Percentiles rank a stretch among this genome's conserved stretches.
phyloP scores from a whole-genome alignment of 2,329 filamentous ascomycete species.

The Cladophialophora psammophila region DNA sequence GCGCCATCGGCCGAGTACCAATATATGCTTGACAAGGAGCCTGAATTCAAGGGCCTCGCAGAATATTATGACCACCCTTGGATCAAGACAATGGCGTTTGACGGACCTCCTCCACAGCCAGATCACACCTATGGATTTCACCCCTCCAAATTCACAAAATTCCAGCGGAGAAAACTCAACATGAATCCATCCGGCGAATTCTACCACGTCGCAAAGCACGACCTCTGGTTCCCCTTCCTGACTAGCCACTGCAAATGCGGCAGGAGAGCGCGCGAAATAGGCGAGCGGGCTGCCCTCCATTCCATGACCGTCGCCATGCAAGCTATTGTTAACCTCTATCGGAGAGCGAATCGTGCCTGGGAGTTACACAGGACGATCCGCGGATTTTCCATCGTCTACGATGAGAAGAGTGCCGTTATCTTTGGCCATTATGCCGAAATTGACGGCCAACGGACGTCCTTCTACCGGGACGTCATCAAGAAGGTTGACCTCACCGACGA shows the following conservation, averaged over 20 bases:
- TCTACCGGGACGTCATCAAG: neutral
- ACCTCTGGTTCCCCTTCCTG: neutral
- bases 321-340: neutral
- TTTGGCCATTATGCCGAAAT: neutral
- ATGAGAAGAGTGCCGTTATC: neutral
- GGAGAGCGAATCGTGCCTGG: neutral
- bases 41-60: neutral
- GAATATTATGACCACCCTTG: neutral
- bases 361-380: neutral
- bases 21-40: neutral
- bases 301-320: neutral
- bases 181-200: neutral
- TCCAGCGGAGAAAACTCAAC: neutral
- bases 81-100: neutral
- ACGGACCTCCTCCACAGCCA: neutral
- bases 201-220: neutral
- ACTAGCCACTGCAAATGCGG: neutral
- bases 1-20: neutral
- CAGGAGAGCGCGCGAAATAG: neutral
- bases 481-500: neutral
- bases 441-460: neutral
- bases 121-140: neutral
- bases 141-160: neutral
- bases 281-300: neutral
- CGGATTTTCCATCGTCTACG: neutral